These are phyloP conservation scores for Hymenoscyphus infarciens DNA, from an alignment of 2,329 filamentous ascomycete species.

Conservation along the genomic window DNA sequence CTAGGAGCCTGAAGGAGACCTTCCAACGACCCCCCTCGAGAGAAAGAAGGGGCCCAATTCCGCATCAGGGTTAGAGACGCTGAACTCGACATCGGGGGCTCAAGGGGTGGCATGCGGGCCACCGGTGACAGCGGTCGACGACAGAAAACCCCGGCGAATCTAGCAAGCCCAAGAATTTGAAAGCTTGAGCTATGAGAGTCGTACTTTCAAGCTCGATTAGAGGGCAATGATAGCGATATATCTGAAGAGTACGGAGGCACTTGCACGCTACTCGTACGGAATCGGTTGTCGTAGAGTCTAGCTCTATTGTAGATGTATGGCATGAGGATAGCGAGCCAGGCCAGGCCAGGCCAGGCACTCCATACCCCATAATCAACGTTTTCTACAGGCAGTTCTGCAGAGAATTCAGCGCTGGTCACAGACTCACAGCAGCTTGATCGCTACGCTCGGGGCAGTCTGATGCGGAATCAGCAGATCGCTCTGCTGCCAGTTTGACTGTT, in stretches of 20 bases:
- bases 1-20: neutral
- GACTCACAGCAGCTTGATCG: neutral
- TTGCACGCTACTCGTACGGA: too few species aligned
- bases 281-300: too few species aligned
- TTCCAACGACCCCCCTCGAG: neutral
- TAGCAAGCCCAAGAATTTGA: too few species aligned
- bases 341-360: neutral
- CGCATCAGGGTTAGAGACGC: neutral
- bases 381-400: neutral
- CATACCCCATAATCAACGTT: neutral
- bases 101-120: neutral
- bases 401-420: neutral
- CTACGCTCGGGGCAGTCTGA: conserved; percentile 2
- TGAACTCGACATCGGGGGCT: conserved; percentile 1
- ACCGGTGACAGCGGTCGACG: conserved; percentile 2
- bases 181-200: too few species aligned
- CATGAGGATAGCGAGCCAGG: neutral
- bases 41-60: neutral
- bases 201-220: too few species aligned
- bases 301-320: too few species aligned
- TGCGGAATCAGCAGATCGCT: neutral
- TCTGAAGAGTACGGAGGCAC: too few species aligned
- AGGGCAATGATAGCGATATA: too few species aligned
- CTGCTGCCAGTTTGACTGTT: neutral
- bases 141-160: neutral